Percentiles rank a stretch among this genome's conserved stretches.
Evolutionary conservation across 139 green algal genomes (phyloP).

Genomic region (Tetraselmis striata): DNA sequence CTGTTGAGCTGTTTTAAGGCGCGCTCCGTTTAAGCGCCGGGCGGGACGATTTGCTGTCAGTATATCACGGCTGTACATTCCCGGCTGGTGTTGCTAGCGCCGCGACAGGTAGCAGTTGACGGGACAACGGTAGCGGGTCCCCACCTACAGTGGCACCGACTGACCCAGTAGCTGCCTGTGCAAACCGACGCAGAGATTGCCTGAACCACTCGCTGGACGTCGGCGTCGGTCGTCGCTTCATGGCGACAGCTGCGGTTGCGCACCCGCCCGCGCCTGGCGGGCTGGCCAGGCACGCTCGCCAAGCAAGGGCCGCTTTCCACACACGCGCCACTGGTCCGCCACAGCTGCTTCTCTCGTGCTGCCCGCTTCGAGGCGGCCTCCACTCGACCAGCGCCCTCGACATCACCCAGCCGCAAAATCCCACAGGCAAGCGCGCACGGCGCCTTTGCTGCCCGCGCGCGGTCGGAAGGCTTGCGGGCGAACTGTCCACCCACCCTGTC

Average conservation of each 20-base stretch:
- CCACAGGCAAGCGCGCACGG: background rate
- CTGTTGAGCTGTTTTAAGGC: too few species aligned
- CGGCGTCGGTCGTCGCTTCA: too few species aligned
- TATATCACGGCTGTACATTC: too few species aligned
- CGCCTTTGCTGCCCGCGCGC: background rate
- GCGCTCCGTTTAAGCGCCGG: too few species aligned
- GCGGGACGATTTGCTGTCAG: too few species aligned
- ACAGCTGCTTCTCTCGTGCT: background rate
- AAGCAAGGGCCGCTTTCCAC: too few species aligned
- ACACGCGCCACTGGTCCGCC: too few species aligned
- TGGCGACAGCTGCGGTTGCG: background rate
- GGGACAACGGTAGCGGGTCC: background rate
- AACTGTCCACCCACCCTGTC: too few species aligned
- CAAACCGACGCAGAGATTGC: background rate
- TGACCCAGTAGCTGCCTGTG: background rate
- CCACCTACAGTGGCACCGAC: background rate
- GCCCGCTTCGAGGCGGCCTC: background rate
- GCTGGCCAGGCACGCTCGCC: background rate
- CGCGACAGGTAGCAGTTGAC: background rate
- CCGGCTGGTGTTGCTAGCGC: background rate
- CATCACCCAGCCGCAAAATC: background rate
- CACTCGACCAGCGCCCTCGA: background rate
- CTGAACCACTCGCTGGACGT: background rate
- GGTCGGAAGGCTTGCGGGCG: background rate
- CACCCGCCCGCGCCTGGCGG: too few species aligned